Evolutionary conservation across 805 yeast species (phyloP).

Genomic region (Kluyveromyces starmeri): DNA sequence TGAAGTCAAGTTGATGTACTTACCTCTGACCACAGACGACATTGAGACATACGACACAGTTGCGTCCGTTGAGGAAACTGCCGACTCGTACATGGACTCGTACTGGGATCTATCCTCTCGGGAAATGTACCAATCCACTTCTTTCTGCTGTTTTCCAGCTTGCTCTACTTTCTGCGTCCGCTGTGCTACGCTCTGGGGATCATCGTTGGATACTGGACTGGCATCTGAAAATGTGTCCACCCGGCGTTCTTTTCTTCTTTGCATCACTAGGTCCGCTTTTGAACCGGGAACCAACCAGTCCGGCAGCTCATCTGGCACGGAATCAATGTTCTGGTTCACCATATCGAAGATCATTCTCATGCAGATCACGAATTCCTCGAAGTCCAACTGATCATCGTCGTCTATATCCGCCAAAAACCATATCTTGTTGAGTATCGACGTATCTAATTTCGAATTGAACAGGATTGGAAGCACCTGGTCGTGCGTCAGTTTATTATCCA

Average conservation of each 20-base stretch:
- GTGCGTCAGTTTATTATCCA: constrained; percentile 68
- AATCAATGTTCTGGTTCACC: constrained; percentile 60
- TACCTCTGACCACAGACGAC: constrained; percentile 49
- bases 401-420: constrained; percentile 95
- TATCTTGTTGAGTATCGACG: constrained; percentile 66
- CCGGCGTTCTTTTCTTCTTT: constrained; percentile 53
- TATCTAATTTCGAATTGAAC: constrained; percentile 78
- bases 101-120: constrained; percentile 77
- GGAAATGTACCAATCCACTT: constrained; percentile 92
- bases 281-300: constrained; percentile 89
- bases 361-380: constrained; percentile 96
- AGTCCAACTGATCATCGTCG: constrained; percentile 83
- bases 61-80: constrained; percentile 65
- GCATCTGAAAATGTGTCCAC: constrained; percentile 20
- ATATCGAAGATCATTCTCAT: constrained; percentile 91
- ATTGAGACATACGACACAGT: constrained; percentile 68
- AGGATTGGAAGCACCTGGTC: constrained; percentile 79
- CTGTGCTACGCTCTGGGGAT: background rate
- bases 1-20: constrained; percentile 65
- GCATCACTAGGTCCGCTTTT: constrained; percentile 77
- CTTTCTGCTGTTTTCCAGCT: background rate
- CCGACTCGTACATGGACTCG: constrained; percentile 56
- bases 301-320: constrained; percentile 69
- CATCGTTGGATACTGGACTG: constrained; percentile 15
- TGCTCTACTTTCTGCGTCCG: background rate